These are phyloP conservation scores for Aureobasidium musti DNA, from an alignment of 2,329 filamentous ascomycete genomes.

Conservation along the genomic window DNA sequence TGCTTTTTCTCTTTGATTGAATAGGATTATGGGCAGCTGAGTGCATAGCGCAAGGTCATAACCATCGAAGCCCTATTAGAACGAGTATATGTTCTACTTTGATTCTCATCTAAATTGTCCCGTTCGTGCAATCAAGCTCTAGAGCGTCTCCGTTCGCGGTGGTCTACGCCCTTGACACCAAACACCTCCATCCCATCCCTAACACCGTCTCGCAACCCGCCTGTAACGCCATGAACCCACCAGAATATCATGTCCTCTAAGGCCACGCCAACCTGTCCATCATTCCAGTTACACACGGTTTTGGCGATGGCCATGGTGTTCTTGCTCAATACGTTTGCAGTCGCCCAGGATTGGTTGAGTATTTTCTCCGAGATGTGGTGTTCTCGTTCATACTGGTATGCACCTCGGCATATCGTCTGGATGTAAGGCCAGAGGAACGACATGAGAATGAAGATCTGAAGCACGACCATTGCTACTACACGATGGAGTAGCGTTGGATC, in stretches of 20 bases:
- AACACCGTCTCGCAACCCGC: constrained; percentile 66
- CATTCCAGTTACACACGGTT: constrained; percentile 61
- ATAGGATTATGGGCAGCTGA: too few species aligned
- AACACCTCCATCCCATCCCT: constrained; percentile 56
- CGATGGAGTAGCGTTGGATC: constrained; percentile 59
- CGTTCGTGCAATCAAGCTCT: neutral
- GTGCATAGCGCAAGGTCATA: too few species aligned
- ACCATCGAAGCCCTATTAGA: too few species aligned
- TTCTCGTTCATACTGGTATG: constrained; percentile 65
- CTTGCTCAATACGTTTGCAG: constrained; percentile 58
- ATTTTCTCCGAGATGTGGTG: constrained; percentile 65
- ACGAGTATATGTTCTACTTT: neutral
- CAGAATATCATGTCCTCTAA: constrained; percentile 60
- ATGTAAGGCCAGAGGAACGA: constrained; percentile 65
- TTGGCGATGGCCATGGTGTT: constrained; percentile 56
- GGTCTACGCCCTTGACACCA: constrained; percentile 37
- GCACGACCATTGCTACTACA: constrained; percentile 57
- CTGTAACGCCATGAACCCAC: constrained; percentile 64
- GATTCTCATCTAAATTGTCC: neutral
- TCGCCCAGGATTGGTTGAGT: constrained; percentile 54
- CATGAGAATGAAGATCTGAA: constrained; percentile 61
- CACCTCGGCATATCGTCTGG: constrained; percentile 55
- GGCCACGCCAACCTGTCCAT: constrained; percentile 63
- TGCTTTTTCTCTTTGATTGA: too few species aligned
- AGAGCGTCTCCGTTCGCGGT: neutral